Evolutionary conservation across 2,329 filamentous ascomycete species (phyloP).

Genomic region (Scedosporium minutisporum): DNA sequence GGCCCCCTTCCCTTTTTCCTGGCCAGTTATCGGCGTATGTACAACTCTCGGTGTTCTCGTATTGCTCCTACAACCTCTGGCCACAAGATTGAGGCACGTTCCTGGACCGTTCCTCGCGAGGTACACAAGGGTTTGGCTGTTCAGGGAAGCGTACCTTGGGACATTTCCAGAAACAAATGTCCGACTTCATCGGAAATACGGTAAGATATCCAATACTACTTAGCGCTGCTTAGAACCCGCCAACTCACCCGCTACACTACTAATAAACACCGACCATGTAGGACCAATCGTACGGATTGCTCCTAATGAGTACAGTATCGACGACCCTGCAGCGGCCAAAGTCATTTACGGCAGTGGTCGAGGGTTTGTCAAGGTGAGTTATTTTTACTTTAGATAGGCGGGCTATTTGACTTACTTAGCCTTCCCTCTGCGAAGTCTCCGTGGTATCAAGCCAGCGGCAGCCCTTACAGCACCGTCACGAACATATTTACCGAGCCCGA

Average conservation of each 20-base stretch:
- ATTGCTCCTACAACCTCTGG: neutral
- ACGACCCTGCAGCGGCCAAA: conserved; percentile 24
- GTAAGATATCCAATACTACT: conserved; percentile 9
- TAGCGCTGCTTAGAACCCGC: neutral
- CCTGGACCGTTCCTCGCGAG: conserved; percentile 35
- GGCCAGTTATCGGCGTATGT: neutral
- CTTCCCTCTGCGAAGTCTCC: conserved; percentile 25
- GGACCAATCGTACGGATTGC: conserved; percentile 26
- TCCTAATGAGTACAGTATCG: conserved; percentile 30
- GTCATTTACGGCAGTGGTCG: conserved; percentile 30
- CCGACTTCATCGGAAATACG: conserved; percentile 27
- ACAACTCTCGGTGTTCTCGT: too few species aligned
- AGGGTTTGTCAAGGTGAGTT: conserved; percentile 12
- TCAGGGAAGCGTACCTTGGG: conserved; percentile 24
- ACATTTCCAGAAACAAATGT: conserved; percentile 30
- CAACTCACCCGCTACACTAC: neutral
- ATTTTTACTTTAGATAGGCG: neutral
- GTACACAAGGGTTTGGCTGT: conserved; percentile 34
- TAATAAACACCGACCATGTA: neutral
- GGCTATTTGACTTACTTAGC: neutral
- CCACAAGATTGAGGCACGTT: conserved; percentile 25
- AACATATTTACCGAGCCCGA: conserved; percentile 24
- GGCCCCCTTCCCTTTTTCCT: neutral
- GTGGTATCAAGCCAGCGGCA: conserved; percentile 16
- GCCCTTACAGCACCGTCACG: conserved; percentile 14